Conservation (phyloP, 2,329 filamentous ascomycete genomes). For the Acrocalymma vagum region DNA sequence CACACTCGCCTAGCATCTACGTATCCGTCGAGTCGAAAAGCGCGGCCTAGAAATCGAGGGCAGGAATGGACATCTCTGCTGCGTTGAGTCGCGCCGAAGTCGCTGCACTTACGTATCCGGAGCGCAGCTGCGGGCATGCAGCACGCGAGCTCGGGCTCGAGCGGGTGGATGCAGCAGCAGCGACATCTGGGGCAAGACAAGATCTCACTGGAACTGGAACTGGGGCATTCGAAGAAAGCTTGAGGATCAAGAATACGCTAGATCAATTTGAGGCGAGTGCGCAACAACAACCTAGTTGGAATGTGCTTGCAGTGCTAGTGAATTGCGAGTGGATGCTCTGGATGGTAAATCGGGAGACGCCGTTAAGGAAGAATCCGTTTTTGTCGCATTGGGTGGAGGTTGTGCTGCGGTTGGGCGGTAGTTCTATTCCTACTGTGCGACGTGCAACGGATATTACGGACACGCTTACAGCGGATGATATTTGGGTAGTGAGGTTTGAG, state of each 20-base stretch:
- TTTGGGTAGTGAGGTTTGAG: conserved; percentile 27
- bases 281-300: conserved; percentile 24
- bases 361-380: conserved; percentile 47
- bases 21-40: conserved; percentile 21
- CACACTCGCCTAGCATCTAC: not conserved
- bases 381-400: conserved; percentile 52
- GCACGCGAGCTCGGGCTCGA: conserved; percentile 16
- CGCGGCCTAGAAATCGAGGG: conserved; percentile 24
- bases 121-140: conserved; percentile 21
- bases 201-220: conserved; percentile 3
- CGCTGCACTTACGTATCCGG: conserved; percentile 28
- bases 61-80: conserved; percentile 37
- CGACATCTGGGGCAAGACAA: conserved; percentile 4
- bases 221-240: conserved; percentile 34
- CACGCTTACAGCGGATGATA: conserved; percentile 11
- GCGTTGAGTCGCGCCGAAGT: conserved; percentile 33
- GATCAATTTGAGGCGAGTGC: conserved; percentile 34
- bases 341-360: conserved; percentile 34
- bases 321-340: conserved; percentile 49
- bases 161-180: not conserved
- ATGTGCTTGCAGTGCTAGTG: conserved; percentile 35
- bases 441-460: not conserved
- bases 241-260: conserved; percentile 43
- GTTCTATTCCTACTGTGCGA: too few species aligned
- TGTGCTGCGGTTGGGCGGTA: conserved; percentile 28